Percentiles rank a stretch among this genome's conserved stretches.
phyloP scores from a whole-genome alignment of 2,329 filamentous ascomycete species.

The Diaporthe ilicicola region DNA sequence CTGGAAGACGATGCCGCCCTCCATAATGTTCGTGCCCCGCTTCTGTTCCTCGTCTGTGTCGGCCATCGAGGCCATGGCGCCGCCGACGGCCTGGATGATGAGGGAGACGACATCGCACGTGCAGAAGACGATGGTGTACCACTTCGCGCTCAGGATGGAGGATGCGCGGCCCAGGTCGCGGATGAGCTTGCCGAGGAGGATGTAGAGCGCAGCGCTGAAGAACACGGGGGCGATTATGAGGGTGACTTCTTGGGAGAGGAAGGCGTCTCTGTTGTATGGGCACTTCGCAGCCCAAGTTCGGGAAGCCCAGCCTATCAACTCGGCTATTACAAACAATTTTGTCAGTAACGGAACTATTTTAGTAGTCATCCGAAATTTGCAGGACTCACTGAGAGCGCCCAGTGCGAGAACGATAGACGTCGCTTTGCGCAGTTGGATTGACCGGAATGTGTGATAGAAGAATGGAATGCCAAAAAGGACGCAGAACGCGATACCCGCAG shows the following conservation, averaged over 20 bases:
- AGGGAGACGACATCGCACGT: conserved; percentile 56
- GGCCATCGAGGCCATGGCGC: conserved; percentile 53
- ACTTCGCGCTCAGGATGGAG: conserved; percentile 50
- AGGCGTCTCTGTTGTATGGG: conserved; percentile 57
- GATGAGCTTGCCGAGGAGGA: conserved; percentile 58
- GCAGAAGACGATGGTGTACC: conserved; percentile 58
- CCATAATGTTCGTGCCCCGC: conserved; percentile 56
- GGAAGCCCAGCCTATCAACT: conserved; percentile 57
- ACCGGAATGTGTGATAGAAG: conserved; percentile 37
- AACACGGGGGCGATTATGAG: conserved; percentile 56
- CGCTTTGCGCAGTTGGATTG: conserved; percentile 35
- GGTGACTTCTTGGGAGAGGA: conserved; percentile 59
- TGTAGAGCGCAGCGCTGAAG: conserved; percentile 60
- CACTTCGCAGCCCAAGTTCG: conserved; percentile 58
- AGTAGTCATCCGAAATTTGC: no score
- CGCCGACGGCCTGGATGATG: conserved; percentile 57
- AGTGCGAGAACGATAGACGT: conserved; percentile 37
- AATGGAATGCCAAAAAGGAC: conserved; percentile 38
- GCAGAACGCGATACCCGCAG: conserved; percentile 38
- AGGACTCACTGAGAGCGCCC: conserved; percentile 38
- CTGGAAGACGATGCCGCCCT: conserved; percentile 59
- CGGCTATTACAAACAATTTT: conserved; percentile 38
- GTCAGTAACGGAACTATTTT: not conserved
- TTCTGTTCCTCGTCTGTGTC: conserved; percentile 43
- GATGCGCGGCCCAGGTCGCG: conserved; percentile 51